Evolutionary conservation across 2,329 filamentous ascomycete species (phyloP), one percentile per base, ranked within the genome.

Genomic region (Tympanopsis confertula): DNA sequence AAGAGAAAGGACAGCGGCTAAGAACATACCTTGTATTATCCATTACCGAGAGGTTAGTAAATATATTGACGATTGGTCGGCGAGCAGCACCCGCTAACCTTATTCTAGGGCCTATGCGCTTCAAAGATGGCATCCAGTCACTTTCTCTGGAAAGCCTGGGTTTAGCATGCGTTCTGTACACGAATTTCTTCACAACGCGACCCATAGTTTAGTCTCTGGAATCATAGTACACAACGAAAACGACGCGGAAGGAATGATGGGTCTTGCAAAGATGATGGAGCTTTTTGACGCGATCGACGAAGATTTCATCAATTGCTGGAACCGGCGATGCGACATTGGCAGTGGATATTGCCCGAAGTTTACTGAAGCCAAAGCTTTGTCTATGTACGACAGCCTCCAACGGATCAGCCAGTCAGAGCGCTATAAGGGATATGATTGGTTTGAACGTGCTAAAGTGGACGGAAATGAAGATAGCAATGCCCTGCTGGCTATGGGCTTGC

Each of bases 231-330:
- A 61, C 35, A 62, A 61, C 30, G 58, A 63, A 41, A 55, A 59
- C 32, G 61, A 64, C 15, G 30, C 30, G 7, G 30, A 33, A 18
- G 59, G 55, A 1, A 62, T 63, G 59, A 59, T 60, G 41, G 60
- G 61, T 2, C 45, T 64, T 5, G 51, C 60, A 4, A 52, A 57
- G 19, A 47, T 64, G 18, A 63, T 64, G 61, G 61, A 63, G 41
- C 44, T 59, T 1, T 63, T 63, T 40, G 58, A 64, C 37, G 52
- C 57, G 3, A 61, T 64, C 20, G 58, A 64, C 37, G 61, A 64
- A 42, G 56, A 55, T 39, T 57, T 64, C 14, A 50, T 62, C 14
- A 52, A 59, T 14, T 64, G 61, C 48, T 64, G 61, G 61, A 62
- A 59, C 36, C 51, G 52, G 19, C 57, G 56, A 38, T 64, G 58